Evolutionary conservation across 1,284 basidiomycete genomes (phyloP).

Genomic region (Anthracocystis walkeri): DNA sequence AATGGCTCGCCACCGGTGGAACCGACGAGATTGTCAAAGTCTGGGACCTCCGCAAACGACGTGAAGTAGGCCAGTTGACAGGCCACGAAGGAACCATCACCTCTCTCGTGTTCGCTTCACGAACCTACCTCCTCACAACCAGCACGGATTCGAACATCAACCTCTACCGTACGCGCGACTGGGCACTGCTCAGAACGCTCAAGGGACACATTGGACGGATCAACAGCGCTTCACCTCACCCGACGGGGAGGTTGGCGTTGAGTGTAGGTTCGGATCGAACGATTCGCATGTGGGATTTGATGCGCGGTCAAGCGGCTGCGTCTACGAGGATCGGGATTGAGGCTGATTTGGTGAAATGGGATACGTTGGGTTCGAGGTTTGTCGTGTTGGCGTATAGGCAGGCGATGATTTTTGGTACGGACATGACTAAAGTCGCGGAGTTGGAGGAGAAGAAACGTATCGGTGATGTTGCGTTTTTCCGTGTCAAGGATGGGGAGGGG

Average conservation of each 20-base stretch:
- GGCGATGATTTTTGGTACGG: conserved; percentile 58
- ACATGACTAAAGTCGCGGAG: conserved; percentile 63
- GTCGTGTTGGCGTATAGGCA: conserved; percentile 56
- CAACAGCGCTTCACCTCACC: conserved; percentile 89
- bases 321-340: conserved; percentile 77
- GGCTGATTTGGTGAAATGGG: conserved; percentile 59
- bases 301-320: conserved; percentile 89
- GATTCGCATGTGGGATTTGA: conserved; percentile 97
- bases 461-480: conserved; percentile 57
- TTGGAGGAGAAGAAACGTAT: conserved; percentile 54
- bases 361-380: conserved; percentile 56
- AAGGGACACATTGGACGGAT: conserved; percentile 94
- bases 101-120: conserved; percentile 85
- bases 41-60: conserved; percentile 91
- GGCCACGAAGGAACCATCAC: conserved; percentile 96
- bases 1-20: conserved; percentile 94
- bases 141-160: conserved; percentile 83
- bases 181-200: conserved; percentile 86
- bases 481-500: conserved; percentile 25
- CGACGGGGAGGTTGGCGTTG: conserved; percentile 88
- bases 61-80: conserved; percentile 91
- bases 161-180: conserved; percentile 91
- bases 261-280: conserved; percentile 91
- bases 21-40: conserved; percentile 95
- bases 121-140: conserved; percentile 87